These are phyloP conservation scores for Lactarius hengduanensis DNA, from an alignment of 768 basidiomycete genomes.

Conservation along the genomic window DNA sequence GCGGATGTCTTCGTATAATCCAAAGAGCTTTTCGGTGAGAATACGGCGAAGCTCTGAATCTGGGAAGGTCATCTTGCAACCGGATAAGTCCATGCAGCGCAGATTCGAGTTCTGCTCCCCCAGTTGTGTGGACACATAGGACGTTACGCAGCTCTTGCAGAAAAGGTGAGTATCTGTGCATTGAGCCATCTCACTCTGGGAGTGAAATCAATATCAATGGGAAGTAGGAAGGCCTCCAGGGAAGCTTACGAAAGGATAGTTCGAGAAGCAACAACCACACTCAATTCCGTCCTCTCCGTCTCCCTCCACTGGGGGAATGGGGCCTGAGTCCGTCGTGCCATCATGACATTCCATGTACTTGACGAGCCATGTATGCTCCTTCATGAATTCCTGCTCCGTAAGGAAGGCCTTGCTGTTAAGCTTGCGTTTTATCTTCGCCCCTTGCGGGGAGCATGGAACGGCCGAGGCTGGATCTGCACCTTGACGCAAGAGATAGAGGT, in stretches of 20 bases:
- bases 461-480: constrained; percentile 36
- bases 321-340: constrained; percentile 16
- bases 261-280: constrained; percentile 84
- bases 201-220: constrained; percentile 3
- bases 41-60: constrained; percentile 66
- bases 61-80: constrained; percentile 67
- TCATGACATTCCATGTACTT: constrained; percentile 32
- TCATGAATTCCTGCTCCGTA: constrained; percentile 37
- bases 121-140: constrained; percentile 66
- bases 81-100: constrained; percentile 80
- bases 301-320: constrained; percentile 36
- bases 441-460: constrained; percentile 38
- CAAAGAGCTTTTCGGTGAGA: constrained; percentile 63
- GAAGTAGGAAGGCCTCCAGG: neutral
- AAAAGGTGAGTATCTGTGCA: constrained; percentile 90
- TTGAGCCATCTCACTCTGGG: constrained; percentile 80
- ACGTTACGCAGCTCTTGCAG: constrained; percentile 67
- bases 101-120: constrained; percentile 61
- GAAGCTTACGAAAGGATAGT: constrained; percentile 65
- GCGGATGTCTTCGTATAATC: constrained; percentile 69
- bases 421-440: constrained; percentile 36
- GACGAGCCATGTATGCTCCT: constrained; percentile 41
- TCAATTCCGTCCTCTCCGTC: constrained; percentile 64
- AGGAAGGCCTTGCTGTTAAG: neutral
- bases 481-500: constrained; percentile 49